Conservation (phyloP, 352 stramenopile genomes). For the Phytophthora ohioensis region DNA sequence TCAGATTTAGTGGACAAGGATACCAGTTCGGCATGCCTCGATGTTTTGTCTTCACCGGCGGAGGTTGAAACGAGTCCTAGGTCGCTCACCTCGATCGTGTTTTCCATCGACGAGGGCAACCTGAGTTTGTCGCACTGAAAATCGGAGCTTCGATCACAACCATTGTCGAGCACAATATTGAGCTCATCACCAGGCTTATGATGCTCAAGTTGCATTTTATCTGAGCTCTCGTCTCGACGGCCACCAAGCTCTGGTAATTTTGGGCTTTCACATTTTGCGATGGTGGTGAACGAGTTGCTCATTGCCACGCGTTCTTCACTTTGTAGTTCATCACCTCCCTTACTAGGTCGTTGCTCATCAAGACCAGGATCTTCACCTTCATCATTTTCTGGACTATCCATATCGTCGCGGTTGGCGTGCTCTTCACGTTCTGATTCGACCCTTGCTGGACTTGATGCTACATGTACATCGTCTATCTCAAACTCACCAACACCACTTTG, state of each 20-base stretch:
- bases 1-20: not conserved
- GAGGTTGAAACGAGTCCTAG: not conserved
- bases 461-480: not conserved
- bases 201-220: not conserved
- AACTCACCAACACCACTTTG: constrained; percentile 1
- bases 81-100: not conserved
- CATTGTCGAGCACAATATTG: not conserved
- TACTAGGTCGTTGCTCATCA: not conserved
- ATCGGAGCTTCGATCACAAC: not conserved
- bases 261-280: constrained; percentile 15
- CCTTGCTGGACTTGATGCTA: not conserved
- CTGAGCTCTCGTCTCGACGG: not conserved
- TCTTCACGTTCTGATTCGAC: not conserved
- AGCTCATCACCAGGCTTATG: not conserved
- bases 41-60: not conserved
- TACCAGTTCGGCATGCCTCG: not conserved
- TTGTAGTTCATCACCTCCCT: not conserved
- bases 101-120: not conserved
- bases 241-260: not conserved
- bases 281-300: not conserved
- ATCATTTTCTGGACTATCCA: not conserved
- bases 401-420: not conserved
- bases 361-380: not conserved
- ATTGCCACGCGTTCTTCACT: not conserved
- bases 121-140: not conserved